Evolutionary conservation across 352 stramenopile species (phyloP), one percentile per base, ranked within the genome.

Genomic region (Halophytophthora batemanensis): DNA sequence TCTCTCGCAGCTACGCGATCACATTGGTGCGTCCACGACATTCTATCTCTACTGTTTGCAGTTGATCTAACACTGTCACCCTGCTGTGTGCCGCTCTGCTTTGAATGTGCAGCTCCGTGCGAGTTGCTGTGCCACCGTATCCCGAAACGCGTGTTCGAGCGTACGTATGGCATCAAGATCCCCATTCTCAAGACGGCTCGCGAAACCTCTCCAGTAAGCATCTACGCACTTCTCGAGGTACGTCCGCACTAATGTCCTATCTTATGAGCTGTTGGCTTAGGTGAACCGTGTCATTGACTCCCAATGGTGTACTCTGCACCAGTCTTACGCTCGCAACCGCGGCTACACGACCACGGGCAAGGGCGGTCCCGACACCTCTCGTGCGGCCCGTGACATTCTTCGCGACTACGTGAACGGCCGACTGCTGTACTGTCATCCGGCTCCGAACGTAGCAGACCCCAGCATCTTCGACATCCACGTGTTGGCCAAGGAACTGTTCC

Each of bases 381-480:
- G 96, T 28, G 97, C 88, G 17, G 95, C 96, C 18, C 86, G 96
- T 18, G 86, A 98, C 42, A 83, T 99, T 21, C 80, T 99, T 44
- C 97, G 98, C 53, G 96, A 99, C 66, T 99, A 99, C 69, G 95
- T 98, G 28, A 95, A 95, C 56, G 97, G 97, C 59, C 97, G 95
- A 62, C 71, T 99, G 40, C 69, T 98, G 40, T 99, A 98, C 71
- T 98, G 94, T 61, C 95, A 99, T 66, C 66, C 96, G 36, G 96
- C 97, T 18, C 93, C 96, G 2, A 56, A 82, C 18, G 67, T 69
- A 22, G 63, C 61, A 17, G 74, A 91, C 47, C 56, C 66, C 6
- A 59, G 64, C 17, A 69, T 80, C 31, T 95, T 95, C 50, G 81
- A 92, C 52, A 88, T 90, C 40, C 78, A 93, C 55, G 71, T 57